Base-by-base conservation (phyloP, 2,329 filamentous ascomycete genomes). In the Achaetomium macrosporum region DNA sequence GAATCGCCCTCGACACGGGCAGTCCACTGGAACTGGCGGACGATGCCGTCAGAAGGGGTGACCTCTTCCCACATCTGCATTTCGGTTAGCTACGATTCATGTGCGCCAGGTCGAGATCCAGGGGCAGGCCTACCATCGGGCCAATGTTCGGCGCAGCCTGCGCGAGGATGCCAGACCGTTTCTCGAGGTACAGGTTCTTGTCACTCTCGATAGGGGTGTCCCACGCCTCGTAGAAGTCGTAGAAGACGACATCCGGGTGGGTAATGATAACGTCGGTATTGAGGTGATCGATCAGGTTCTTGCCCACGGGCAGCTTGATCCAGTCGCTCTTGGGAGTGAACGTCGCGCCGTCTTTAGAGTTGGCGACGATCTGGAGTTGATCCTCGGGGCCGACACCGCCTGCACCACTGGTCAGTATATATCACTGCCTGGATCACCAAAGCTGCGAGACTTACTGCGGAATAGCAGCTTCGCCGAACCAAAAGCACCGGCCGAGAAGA, bases 391-490 rank as follows among this genome's bases (percentile, higher is more conserved):
- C 86, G 57, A 87, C 88, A 59, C 85, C 74, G 45, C 68, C 68
- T 68, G 44, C 12, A 12, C 4, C 10, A 33, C 19, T 11, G 37
- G 47, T 57, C 17, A 51, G 25, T 25, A 11, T 49, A n/a, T 20
- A 33, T 19, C 13, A 17, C 10, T 12, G 15, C 15, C 5, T 5
- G 20, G 6, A 2, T 16, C 9, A 36, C 25, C 25, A 11, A 8
- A 19, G 2, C n/a, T 36, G 33, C 11, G 20, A 25, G 11, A 59
- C 64, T 61, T 56, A 69, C 81, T 84, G 62, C 84, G 76, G 68
- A 87, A 74, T 2, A 89, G 75, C 44, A 90, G 71, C 68, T 86
- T 86, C 13, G 84, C 74, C 2, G 83, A 83, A n/a, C 83, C 83
- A 57, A 89, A 87, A 1, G 84, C 73, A 44, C 86, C 86, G 1